A percentile compares a stretch with the other conserved stretches of the same genome.
These are phyloP conservation scores for Rubia tinctorum DNA, from an alignment of 305 asterid species.

Conservation along the genomic window DNA sequence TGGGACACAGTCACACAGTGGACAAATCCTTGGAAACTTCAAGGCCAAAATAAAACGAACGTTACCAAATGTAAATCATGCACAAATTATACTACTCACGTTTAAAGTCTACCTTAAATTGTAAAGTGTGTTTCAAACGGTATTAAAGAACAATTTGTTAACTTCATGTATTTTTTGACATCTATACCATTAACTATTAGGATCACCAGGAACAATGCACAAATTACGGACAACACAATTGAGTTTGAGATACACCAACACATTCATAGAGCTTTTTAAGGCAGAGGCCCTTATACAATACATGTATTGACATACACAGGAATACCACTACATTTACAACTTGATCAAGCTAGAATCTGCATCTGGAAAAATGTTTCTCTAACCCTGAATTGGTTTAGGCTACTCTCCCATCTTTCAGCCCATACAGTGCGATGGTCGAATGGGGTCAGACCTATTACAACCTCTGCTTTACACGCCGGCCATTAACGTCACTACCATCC, in stretches of 20 bases:
- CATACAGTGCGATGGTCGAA: slow-evolving; percentile 1
- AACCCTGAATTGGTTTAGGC: slow-evolving; percentile 5
- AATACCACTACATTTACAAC: slow-evolving; percentile 36
- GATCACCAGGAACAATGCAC: slow-evolving; percentile 8
- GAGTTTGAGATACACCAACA: background rate
- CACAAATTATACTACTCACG: background rate
- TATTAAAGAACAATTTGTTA: background rate
- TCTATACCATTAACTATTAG: background rate
- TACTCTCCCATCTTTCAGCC: background rate
- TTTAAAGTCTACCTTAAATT: background rate
- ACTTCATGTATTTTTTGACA: slow-evolving; percentile 1
- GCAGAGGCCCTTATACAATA: background rate
- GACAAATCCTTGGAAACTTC: too few species aligned
- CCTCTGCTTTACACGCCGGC: slow-evolving; percentile 93
- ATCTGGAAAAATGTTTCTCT: slow-evolving; percentile 6
- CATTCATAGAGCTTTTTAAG: background rate
- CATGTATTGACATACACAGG: background rate
- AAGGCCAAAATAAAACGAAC: too few species aligned
- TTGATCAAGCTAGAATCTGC: slow-evolving; percentile 28
- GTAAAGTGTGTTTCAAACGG: background rate
- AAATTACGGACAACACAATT: slow-evolving; percentile 8
- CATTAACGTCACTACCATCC: slow-evolving; percentile 70
- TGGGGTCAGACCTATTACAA: slow-evolving; percentile 26
- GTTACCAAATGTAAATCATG: background rate
- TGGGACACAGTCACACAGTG: too few species aligned